These are phyloP conservation scores for Ogataea populi-albae DNA, from an alignment of 805 yeast species.

Conservation along the genomic window DNA sequence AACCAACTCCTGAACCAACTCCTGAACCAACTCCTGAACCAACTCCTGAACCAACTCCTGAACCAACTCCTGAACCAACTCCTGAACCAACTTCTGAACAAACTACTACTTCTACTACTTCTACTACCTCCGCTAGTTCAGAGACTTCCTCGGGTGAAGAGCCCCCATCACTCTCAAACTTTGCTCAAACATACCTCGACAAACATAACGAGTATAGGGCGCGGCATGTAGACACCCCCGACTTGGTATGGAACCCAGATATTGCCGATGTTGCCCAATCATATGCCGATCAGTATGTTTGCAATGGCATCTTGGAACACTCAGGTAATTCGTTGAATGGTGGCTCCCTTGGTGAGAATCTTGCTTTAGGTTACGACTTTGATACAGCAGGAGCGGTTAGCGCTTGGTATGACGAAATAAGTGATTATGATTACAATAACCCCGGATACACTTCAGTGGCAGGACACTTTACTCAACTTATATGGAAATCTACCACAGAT, in stretches of 20 bases:
- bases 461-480: conserved; percentile 81
- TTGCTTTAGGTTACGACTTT: conserved; percentile 66
- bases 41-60: conserved; percentile 8
- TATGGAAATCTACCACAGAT: conserved; percentile 62
- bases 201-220: conserved; percentile 62
- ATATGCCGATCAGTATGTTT: conserved; percentile 54
- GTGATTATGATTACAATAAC: conserved; percentile 47
- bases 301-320: conserved; percentile 58
- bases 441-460: conserved; percentile 48
- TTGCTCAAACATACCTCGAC: conserved; percentile 46
- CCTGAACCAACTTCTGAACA: conserved; percentile 22
- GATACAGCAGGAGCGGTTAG: conserved; percentile 52
- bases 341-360: conserved; percentile 67
- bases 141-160: conserved; percentile 24
- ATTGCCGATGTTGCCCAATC: conserved; percentile 54
- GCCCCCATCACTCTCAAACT: conserved; percentile 26
- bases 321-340: conserved; percentile 50
- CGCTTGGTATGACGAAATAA: conserved; percentile 75
- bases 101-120: conserved; percentile 22
- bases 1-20: conserved; percentile 3
- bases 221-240: conserved; percentile 44
- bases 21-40: conserved; percentile 18
- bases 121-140: conserved; percentile 19
- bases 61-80: conserved; percentile 22
- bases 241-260: conserved; percentile 53